A percentile compares a stretch with the other conserved stretches of the same genome.
These are phyloP conservation scores for Trichoderma semiorbis DNA, from an alignment of 2,329 filamentous ascomycete genomes.

Conservation along the genomic window DNA sequence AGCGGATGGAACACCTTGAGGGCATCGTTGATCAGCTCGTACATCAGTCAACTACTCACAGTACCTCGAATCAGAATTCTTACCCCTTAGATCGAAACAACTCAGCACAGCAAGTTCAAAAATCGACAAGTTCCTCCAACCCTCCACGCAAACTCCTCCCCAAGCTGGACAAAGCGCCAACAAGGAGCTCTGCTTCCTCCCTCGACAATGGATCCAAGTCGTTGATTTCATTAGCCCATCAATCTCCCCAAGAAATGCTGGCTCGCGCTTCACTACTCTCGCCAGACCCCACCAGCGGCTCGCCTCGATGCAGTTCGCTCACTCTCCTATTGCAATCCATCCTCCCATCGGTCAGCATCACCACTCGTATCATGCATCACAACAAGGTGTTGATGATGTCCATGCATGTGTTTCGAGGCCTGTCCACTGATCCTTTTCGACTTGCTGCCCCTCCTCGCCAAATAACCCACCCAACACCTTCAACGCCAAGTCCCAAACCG, in stretches of 20 bases:
- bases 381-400: slow-evolving; percentile 6
- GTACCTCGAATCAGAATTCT: background rate
- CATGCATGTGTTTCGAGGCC: slow-evolving; percentile 5
- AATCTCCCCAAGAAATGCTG: background rate
- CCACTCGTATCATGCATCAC: slow-evolving; percentile 7
- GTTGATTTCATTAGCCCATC: background rate
- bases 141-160: background rate
- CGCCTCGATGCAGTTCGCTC: background rate
- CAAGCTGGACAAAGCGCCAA: background rate
- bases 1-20: background rate
- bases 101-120: background rate
- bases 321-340: background rate
- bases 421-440: background rate
- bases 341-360: background rate
- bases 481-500: background rate
- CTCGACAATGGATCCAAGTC: background rate
- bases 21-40: background rate
- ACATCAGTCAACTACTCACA: background rate
- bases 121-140: background rate
- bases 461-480: background rate
- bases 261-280: background rate
- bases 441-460: background rate
- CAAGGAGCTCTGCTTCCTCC: background rate
- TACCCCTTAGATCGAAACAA: background rate
- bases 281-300: background rate